phyloP scores from a whole-genome alignment of 345 rosid genomes.

The Eucalyptus pauciflora region DNA sequence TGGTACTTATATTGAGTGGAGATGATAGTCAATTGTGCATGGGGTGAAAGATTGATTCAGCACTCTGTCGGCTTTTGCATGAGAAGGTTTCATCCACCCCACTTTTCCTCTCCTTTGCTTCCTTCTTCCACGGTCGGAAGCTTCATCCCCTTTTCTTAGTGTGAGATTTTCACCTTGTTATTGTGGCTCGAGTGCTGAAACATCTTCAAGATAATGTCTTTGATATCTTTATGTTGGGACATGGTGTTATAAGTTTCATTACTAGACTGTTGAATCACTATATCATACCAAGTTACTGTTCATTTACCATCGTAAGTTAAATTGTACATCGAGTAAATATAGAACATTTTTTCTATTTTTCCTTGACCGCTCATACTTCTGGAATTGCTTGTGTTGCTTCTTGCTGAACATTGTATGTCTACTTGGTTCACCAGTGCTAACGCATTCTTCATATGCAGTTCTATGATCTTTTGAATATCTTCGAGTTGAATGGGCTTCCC shows the following conservation, averaged over 20 bases:
- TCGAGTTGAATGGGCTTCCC: conserved; percentile 95
- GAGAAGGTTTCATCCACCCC: neutral
- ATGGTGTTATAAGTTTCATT: neutral
- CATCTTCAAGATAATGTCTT: neutral
- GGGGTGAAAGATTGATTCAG: neutral
- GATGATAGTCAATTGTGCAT: neutral
- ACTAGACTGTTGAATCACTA: neutral
- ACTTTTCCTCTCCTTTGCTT: neutral
- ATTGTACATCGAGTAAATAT: neutral
- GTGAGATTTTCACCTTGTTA: neutral
- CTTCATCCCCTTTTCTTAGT: neutral
- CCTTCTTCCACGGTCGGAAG: neutral
- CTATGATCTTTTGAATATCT: conserved; percentile 86
- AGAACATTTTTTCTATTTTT: neutral
- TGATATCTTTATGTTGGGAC: neutral
- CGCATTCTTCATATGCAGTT: conserved; percentile 43
- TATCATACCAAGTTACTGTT: neutral
- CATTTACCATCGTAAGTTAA: neutral
- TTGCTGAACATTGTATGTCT: neutral
- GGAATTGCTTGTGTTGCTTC: neutral
- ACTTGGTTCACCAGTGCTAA: neutral
- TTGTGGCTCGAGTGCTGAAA: neutral
- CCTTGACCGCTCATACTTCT: neutral
- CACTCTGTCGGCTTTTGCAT: neutral
- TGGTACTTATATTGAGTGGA: neutral